A percentile compares a stretch with the other conserved stretches of the same genome.
phyloP scores from a whole-genome alignment of 805 yeast genomes.

The Nakazawaea siamensis region DNA sequence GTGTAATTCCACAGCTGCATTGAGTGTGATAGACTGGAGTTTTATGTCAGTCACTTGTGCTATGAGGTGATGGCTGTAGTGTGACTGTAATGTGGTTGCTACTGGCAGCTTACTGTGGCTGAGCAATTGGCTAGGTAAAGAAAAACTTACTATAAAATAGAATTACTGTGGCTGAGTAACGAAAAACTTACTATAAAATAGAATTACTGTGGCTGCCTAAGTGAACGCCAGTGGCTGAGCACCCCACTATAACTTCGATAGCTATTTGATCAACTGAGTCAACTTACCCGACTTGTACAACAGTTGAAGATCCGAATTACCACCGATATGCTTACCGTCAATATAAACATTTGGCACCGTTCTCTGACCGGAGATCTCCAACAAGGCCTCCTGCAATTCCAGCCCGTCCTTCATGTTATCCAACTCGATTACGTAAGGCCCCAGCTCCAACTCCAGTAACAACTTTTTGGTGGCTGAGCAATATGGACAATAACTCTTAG shows the following conservation, averaged over 20 bases:
- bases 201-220: no score
- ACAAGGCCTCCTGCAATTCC: constrained; percentile 74
- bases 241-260: not conserved
- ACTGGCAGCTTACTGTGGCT: no score
- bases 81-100: no score
- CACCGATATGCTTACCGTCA: constrained; percentile 90
- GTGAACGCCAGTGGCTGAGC: no score
- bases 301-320: constrained; percentile 81
- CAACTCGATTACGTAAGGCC: constrained; percentile 48
- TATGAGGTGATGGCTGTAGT: no score
- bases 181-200: not conserved
- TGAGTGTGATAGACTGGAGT: no score
- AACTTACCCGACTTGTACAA: constrained; percentile 57
- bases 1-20: no score
- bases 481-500: constrained; percentile 71
- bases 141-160: no score
- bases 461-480: constrained; percentile 45
- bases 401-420: constrained; percentile 55
- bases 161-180: not conserved
- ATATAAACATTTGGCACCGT: constrained; percentile 93
- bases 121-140: no score
- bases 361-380: constrained; percentile 75
- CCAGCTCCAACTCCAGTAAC: constrained; percentile 26
- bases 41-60: no score
- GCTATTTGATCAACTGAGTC: constrained; percentile 4